Base-by-base conservation (phyloP, 306 rosid species). In the Sphenostylis stenocarpa region DNA sequence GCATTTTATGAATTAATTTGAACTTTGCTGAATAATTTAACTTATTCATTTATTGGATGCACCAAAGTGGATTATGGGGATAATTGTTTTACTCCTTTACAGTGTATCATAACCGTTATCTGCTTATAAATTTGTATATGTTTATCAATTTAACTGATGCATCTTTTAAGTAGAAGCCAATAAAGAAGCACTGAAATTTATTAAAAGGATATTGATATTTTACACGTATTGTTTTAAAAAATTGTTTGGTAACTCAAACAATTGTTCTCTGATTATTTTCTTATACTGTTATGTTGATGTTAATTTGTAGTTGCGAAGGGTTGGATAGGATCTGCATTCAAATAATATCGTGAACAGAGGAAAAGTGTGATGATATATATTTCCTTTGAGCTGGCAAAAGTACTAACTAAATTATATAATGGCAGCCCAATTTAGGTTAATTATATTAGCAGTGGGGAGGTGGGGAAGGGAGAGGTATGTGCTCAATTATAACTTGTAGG, bases 401-500 rank as follows among this genome's bases (percentile, higher is more conserved):
- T 82, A 79, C 81, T 79, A 28, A 52, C 41, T 41, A 26, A 51
- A 72, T 80, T 44, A 72, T 49, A 73, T 76, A 85, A 76, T 80
- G 67, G 83, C 4, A 33, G 17, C 31, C 69, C 21, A 82, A 82
- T 75, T 75, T 81, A 73, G 65, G 67, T 52, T 72, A 60, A 76
- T 79, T 79, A 82, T 43, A 67, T 65, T 76, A 72, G 70, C 63
- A 76, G 17, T 81, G 79, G 53, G 61, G 13, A 26, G 13, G 41
- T 72, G 79, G 70, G 66, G 84, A 60, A 29, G 70, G 73, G 45
- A 26, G 17, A 24, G 77, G 81, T 31, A 77, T 55, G 4, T 55
- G 70, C 73, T 78, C 60, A 78, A 85, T 81, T 74, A 82, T 79
- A 48, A 75, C 71, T 1, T 72, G 86, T 85, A 80, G 89, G 86